Evolutionary conservation across 805 yeast species (phyloP).

Genomic region (Lipomyces chichibuensis): DNA sequence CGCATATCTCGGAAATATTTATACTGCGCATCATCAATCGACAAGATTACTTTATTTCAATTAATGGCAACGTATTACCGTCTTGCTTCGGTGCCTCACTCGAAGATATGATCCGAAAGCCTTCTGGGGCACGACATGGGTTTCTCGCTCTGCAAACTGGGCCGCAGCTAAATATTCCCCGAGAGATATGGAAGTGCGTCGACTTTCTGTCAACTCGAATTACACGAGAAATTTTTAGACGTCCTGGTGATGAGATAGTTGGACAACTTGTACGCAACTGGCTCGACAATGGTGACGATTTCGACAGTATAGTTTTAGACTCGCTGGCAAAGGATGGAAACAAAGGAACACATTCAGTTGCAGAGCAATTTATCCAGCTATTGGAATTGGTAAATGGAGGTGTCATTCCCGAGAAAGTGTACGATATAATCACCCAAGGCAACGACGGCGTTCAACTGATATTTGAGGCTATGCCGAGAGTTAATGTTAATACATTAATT

Average conservation of each 20-base stretch:
- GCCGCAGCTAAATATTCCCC: slow-evolving; percentile 41
- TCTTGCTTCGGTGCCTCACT: slow-evolving; percentile 44
- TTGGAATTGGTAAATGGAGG: slow-evolving; percentile 49
- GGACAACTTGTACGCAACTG: slow-evolving; percentile 42
- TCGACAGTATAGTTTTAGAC: slow-evolving; percentile 41
- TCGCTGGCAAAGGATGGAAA: slow-evolving; percentile 38
- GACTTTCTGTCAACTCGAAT: slow-evolving; percentile 44
- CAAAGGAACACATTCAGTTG: slow-evolving; percentile 51
- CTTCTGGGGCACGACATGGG: slow-evolving; percentile 25
- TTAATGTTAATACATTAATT: slow-evolving; percentile 50
- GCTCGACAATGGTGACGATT: slow-evolving; percentile 43
- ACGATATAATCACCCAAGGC: slow-evolving; percentile 38
- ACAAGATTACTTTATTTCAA: slow-evolving; percentile 43
- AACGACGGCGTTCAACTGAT: slow-evolving; percentile 43
- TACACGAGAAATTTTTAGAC: slow-evolving; percentile 32
- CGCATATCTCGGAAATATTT: slow-evolving; percentile 36
- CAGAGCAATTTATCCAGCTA: slow-evolving; percentile 40
- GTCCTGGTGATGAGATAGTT: slow-evolving; percentile 36
- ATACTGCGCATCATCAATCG: slow-evolving; percentile 41
- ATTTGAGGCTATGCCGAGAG: slow-evolving; percentile 48
- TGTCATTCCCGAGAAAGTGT: slow-evolving; percentile 45
- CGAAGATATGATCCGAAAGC: slow-evolving; percentile 30
- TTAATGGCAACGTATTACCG: slow-evolving; percentile 37
- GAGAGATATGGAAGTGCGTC: slow-evolving; percentile 44
- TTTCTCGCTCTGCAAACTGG: slow-evolving; percentile 3